Evolutionary conservation across 306 rosid species (phyloP).

Genomic region (Erythrophleum fordii): DNA sequence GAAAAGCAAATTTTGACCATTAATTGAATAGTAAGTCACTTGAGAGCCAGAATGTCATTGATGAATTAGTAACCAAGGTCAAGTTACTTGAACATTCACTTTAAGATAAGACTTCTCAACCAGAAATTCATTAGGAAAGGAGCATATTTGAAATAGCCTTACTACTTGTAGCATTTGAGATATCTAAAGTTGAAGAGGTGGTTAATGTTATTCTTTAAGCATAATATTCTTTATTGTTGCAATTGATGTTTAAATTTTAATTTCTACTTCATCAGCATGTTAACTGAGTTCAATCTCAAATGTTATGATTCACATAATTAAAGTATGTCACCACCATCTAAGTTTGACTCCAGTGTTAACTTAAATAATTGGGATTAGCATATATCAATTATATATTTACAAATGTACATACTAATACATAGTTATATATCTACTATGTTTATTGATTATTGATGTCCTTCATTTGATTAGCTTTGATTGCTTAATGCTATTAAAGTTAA

Average conservation of each 20-base stretch:
- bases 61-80: constrained; percentile 55
- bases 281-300: neutral
- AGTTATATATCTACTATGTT: neutral
- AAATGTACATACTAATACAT: too few species aligned
- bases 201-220: constrained; percentile 35
- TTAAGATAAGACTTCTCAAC: constrained; percentile 46
- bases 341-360: too few species aligned
- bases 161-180: constrained; percentile 54
- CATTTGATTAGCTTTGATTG: neutral
- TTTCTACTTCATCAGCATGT: neutral
- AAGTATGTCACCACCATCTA: too few species aligned
- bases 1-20: constrained; percentile 42
- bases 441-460: neutral
- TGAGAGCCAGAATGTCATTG: constrained; percentile 54
- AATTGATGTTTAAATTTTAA: neutral
- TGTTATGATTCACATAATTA: neutral
- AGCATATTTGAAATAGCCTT: constrained; percentile 63
- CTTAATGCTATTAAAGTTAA: too few species aligned
- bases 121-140: constrained; percentile 60
- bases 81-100: constrained; percentile 50
- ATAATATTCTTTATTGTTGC: neutral
- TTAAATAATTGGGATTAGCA: too few species aligned
- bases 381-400: too few species aligned
- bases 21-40: constrained; percentile 50
- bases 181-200: constrained; percentile 66